These are phyloP conservation scores for Talaromyces trachyspermus DNA, from an alignment of 495 filamentous ascomycete species.

Conservation along the genomic window DNA sequence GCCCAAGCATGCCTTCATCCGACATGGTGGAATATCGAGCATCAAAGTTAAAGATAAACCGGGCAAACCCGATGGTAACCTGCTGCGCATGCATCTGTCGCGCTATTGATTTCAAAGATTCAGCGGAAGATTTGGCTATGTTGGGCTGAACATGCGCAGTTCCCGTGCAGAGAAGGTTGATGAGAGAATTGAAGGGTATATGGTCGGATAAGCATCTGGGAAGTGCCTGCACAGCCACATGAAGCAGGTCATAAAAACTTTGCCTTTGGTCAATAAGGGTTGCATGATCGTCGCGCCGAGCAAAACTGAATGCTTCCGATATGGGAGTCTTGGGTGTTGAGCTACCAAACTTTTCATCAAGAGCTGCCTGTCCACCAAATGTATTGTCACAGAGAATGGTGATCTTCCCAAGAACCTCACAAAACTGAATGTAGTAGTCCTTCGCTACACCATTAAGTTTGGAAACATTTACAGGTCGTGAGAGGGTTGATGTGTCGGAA, in stretches of 20 bases:
- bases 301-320: slow-evolving; percentile 87
- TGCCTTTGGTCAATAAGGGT: slow-evolving; percentile 76
- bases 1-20: slow-evolving; percentile 92
- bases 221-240: slow-evolving; percentile 91
- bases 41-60: slow-evolving; percentile 98
- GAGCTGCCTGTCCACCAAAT: slow-evolving; percentile 88
- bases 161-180: slow-evolving; percentile 93
- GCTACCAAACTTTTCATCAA: slow-evolving; percentile 90
- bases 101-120: slow-evolving; percentile 91
- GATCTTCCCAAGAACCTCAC: slow-evolving; percentile 90
- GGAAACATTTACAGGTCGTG: slow-evolving; percentile 65
- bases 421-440: slow-evolving; percentile 83
- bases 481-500: slow-evolving; percentile 26
- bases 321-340: slow-evolving; percentile 88
- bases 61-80: slow-evolving; percentile 91
- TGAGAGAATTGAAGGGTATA: slow-evolving; percentile 86
- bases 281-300: slow-evolving; percentile 68
- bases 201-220: slow-evolving; percentile 86
- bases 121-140: slow-evolving; percentile 84
- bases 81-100: slow-evolving; percentile 88
- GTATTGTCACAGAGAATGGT: slow-evolving; percentile 93
- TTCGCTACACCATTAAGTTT: slow-evolving; percentile 67
- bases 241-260: slow-evolving; percentile 89
- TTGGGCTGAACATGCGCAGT: slow-evolving; percentile 92
- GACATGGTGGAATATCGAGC: slow-evolving; percentile 96